Base-by-base conservation (phyloP, 129 eudicot genomes). In the Tagetes patula region DNA sequence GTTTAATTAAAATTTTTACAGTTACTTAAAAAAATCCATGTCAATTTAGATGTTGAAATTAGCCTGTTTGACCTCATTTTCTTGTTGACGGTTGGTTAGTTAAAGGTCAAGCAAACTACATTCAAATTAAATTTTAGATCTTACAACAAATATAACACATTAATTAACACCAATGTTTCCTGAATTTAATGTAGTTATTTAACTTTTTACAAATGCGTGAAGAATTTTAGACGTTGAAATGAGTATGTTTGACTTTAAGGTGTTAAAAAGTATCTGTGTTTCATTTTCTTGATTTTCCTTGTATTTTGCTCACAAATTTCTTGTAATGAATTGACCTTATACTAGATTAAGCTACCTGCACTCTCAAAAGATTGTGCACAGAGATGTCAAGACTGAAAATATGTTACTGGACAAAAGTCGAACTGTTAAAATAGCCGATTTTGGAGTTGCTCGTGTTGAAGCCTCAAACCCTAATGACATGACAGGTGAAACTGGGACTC, bases 401-500 rank as follows among this genome's bases (percentile, higher is more conserved):
- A 89, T 92, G 98, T 81, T 89, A 64, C 71, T 92, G 74, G 98
- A 92, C 95, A 89, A 92, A 83, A 72, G 80, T n/a, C 81, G 96
- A 9, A 89, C 91, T 1, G 75, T 92, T 3, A 92, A 92, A 70
- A 89, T 92, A 55, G 96, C 96, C 61, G 98, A 92, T 85, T 92
- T 92, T 79, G 98, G 96, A 42, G 96, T 92, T 80, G 96, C 98
- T 65, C 96, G 98, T 63, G 95, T 92, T 66, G 98, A 92, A 80
- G 98, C 98, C 41, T 92, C 98, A 13, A 92, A 92, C 80, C 98
- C 98, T 52, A 83, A 88, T 85, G 98, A 92, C 83, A 92, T 92
- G 98, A 92, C 98, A 2, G 98, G 98, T 8, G 98, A 92, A 87
- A 92, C 96, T 5, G 98, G 98, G 41, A 92, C 96, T 50, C 96